A percentile compares a stretch with the other conserved stretches of the same genome.
phyloP scores from a whole-genome alignment of 73 alveolate genomes.

The Halteria grandinella region DNA sequence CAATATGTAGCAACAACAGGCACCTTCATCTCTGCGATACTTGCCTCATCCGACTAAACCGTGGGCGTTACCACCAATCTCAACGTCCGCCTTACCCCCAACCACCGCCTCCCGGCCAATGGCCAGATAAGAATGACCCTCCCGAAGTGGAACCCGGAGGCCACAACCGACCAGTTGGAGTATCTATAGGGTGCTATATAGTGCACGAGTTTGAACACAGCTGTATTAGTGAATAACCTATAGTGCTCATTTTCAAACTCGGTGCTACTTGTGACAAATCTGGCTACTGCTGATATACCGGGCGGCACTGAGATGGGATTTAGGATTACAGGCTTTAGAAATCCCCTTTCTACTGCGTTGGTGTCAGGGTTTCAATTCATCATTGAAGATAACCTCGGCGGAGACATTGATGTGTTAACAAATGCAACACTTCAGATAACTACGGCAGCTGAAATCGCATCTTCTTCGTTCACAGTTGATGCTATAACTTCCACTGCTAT shows the following conservation, averaged over 20 bases:
- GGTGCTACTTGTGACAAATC: conserved; percentile 33
- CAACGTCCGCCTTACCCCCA: conserved; percentile 6
- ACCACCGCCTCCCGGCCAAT: conserved; percentile 52
- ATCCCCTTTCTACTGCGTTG: conserved; percentile 59
- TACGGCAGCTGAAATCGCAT: conserved; percentile 7
- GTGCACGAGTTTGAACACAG: conserved; percentile 13
- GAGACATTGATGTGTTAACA: conserved; percentile 45
- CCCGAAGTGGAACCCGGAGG: conserved; percentile 75
- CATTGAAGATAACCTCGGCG: conserved; percentile 56
- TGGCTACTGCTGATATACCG: neutral
- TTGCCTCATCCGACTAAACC: conserved; percentile 29
- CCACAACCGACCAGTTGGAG: conserved; percentile 1
- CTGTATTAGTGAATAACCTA: conserved; percentile 5
- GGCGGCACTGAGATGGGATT: conserved; percentile 50
- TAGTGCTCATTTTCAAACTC: conserved; percentile 36
- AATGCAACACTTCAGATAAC: conserved; percentile 50
- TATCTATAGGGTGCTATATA: conserved; percentile 14
- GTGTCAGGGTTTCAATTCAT: conserved; percentile 36
- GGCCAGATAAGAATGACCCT: conserved; percentile 43
- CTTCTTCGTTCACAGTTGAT: conserved; percentile 21
- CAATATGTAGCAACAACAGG: too few species aligned
- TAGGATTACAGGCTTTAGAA: conserved; percentile 37
- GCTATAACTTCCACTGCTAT: neutral
- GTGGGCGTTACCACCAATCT: conserved; percentile 57
- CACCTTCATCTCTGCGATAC: too few species aligned